Conservation (phyloP, 2,329 filamentous ascomycete genomes). For the Capronia coronata region DNA sequence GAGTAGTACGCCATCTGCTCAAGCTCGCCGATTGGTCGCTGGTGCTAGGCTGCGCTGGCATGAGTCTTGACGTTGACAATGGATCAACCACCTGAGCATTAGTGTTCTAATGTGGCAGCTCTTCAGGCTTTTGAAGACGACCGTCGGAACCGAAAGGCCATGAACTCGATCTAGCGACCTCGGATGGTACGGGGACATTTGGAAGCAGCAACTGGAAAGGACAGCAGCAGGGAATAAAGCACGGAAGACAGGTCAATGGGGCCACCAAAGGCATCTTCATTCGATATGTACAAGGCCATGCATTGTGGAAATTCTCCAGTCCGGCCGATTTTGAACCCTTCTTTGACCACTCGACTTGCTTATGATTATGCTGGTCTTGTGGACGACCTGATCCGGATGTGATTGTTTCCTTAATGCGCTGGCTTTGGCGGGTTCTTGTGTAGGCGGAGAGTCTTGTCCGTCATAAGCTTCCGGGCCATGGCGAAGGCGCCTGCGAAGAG, state of each 20-base stretch:
- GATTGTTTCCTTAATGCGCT: constrained; percentile 32
- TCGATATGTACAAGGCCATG: constrained; percentile 35
- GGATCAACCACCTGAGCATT: background rate
- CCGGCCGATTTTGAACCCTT: too few relatives aligned
- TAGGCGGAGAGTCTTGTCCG: constrained; percentile 90
- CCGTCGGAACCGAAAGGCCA: background rate
- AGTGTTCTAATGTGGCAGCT: background rate
- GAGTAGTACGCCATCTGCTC: too few relatives aligned
- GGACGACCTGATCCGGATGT: background rate
- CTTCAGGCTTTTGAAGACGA: background rate
- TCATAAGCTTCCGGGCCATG: constrained; percentile 68
- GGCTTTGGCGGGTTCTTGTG: constrained; percentile 43
- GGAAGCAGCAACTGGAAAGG: background rate
- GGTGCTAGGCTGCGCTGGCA: too few relatives aligned
- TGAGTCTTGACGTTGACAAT: background rate
- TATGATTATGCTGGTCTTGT: background rate
- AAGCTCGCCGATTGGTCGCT: too few relatives aligned
- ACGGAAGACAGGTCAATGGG: constrained; percentile 1
- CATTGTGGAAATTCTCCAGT: constrained; percentile 28
- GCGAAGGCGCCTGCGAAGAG: constrained; percentile 77
- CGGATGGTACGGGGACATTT: background rate
- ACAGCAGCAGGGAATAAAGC: background rate
- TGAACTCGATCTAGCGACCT: background rate
- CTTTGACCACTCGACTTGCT: background rate
- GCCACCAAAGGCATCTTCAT: constrained; percentile 4